phyloP scores from a whole-genome alignment of 1,284 basidiomycete genomes.

The Pseudozyma sp. region DNA sequence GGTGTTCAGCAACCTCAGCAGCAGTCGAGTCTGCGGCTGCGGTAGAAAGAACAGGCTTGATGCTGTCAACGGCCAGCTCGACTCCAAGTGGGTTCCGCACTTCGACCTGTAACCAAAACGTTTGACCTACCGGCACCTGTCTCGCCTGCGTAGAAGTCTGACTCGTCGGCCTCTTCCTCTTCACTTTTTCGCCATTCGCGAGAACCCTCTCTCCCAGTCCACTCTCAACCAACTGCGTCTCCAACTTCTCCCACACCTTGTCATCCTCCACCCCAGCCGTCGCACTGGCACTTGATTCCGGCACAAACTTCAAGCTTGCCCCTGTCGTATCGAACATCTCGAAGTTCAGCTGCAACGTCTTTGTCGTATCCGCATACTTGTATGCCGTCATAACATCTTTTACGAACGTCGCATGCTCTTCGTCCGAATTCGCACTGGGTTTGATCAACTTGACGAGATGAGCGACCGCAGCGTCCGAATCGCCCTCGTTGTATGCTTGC shows the following conservation, averaged over 20 bases:
- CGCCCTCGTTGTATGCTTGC: conserved; percentile 72
- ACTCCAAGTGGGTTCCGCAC: conserved; percentile 70
- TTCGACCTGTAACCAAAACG: conserved; percentile 69
- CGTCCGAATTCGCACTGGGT: conserved; percentile 29
- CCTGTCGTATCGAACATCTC: conserved; percentile 20
- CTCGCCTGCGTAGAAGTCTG: conserved; percentile 23
- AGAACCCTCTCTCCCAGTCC: conserved; percentile 22
- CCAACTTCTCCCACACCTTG: conserved; percentile 31
- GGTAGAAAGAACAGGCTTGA: conserved; percentile 15
- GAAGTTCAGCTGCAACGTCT: conserved; percentile 2
- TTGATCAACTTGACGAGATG: conserved; percentile 69
- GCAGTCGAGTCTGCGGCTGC: background rate
- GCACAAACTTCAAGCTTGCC: conserved; percentile 23
- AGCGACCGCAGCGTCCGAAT: conserved; percentile 70
- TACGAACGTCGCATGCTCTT: conserved; percentile 70
- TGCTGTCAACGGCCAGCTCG: conserved; percentile 20
- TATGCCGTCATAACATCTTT: conserved; percentile 72
- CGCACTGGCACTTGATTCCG: conserved; percentile 22
- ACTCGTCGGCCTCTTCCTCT: conserved; percentile 23
- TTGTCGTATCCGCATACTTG: conserved; percentile 57
- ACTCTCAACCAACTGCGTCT: conserved; percentile 23
- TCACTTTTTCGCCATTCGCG: conserved; percentile 10
- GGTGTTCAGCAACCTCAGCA: background rate
- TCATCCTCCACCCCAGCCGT: conserved; percentile 18
- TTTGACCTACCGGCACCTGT: conserved; percentile 58